Evolutionary conservation across 345 rosid genomes (phyloP).

Genomic region (Populus simonii): DNA sequence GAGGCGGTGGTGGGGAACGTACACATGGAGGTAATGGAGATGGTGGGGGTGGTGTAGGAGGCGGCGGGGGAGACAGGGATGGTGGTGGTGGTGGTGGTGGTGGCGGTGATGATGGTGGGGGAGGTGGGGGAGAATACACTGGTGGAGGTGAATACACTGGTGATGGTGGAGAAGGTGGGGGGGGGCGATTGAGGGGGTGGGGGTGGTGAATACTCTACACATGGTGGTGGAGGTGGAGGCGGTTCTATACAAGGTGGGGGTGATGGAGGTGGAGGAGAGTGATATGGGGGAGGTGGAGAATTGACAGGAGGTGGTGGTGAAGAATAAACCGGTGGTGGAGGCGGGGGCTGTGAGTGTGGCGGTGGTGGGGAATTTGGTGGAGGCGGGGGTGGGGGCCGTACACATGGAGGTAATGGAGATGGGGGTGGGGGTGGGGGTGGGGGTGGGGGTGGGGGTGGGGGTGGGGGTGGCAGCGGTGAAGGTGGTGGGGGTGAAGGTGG

Average conservation of each 20-base stretch:
- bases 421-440: constrained; percentile 7
- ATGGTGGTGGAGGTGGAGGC: constrained; percentile 60
- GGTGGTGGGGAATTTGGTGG: constrained; percentile 44
- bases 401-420: constrained; percentile 32
- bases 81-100: constrained; percentile 20
- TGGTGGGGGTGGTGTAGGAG: constrained; percentile 14
- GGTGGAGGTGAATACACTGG: constrained; percentile 18
- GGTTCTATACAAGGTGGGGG: constrained; percentile 66
- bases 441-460: constrained; percentile 20
- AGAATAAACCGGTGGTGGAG: constrained; percentile 29
- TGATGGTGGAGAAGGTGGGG: constrained; percentile 33
- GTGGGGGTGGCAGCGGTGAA: constrained; percentile 39
- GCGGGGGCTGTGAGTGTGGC: constrained; percentile 8
- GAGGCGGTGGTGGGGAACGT: not conserved
- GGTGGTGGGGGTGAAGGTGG: constrained; percentile 12
- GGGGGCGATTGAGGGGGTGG: constrained; percentile 46
- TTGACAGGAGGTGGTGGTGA: constrained; percentile 21
- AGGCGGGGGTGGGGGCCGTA: constrained; percentile 22
- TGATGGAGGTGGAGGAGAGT: constrained; percentile 45
- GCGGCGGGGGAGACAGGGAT: constrained; percentile 21
- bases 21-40: constrained; percentile 27
- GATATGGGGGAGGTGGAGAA: constrained; percentile 22
- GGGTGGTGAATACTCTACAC: constrained; percentile 48
- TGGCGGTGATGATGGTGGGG: constrained; percentile 42
- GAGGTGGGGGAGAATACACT: constrained; percentile 32